phyloP scores from a whole-genome alignment of 2,329 filamentous ascomycete genomes.

The Pseudogymnoascus sp. region DNA sequence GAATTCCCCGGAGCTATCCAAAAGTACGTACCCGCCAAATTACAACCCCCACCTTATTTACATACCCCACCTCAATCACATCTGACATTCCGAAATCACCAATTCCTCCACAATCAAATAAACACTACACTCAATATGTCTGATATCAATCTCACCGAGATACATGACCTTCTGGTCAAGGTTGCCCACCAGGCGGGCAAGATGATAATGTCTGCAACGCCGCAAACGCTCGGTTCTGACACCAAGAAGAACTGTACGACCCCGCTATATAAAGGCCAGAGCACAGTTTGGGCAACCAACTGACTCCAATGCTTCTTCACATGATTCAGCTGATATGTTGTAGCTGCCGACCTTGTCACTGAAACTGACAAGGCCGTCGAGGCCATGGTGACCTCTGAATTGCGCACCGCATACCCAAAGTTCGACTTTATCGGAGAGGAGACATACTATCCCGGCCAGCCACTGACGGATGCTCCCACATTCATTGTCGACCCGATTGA shows the following conservation, averaged over 20 bases:
- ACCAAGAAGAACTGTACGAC: conserved; percentile 56
- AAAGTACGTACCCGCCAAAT: conserved; percentile 5
- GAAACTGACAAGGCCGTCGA: conserved; percentile 62
- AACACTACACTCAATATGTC: conserved; percentile 36
- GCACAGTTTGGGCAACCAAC: background rate
- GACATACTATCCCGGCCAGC: conserved; percentile 61
- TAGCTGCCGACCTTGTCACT: conserved; percentile 62
- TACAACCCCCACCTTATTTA: background rate
- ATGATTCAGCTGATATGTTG: conserved; percentile 13
- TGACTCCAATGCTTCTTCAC: background rate
- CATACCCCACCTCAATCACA: conserved; percentile 3
- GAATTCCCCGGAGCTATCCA: background rate
- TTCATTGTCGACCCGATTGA: conserved; percentile 81
- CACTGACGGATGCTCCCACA: conserved; percentile 59
- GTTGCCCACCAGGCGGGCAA: conserved; percentile 57
- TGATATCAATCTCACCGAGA: conserved; percentile 50
- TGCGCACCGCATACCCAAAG: conserved; percentile 46
- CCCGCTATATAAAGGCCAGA: background rate
- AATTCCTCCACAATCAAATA: background rate
- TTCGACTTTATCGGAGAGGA: conserved; percentile 68
- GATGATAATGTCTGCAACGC: conserved; percentile 57
- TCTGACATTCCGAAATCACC: background rate
- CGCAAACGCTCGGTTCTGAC: conserved; percentile 47
- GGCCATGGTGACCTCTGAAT: conserved; percentile 48
- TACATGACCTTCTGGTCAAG: conserved; percentile 53